phyloP scores from a whole-genome alignment of 2,329 filamentous ascomycete genomes.

The Aspergillus hortae region DNA sequence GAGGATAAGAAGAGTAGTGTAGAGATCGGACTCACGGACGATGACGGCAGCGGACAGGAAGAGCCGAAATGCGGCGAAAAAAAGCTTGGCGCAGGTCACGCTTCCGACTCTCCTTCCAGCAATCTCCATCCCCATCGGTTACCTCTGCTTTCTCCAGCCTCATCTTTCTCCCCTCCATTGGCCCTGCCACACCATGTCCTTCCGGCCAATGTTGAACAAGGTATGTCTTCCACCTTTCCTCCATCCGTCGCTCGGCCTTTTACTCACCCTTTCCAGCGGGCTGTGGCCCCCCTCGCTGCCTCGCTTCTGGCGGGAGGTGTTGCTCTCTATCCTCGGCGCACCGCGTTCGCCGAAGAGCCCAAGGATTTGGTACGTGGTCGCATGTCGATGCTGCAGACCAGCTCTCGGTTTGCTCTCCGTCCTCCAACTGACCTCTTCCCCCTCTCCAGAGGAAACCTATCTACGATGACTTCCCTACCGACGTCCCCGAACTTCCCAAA shows the following conservation, averaged over 20 bases:
- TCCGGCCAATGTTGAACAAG: conserved; percentile 41
- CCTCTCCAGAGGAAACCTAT: conserved; percentile 39
- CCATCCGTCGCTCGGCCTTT: conserved; percentile 9
- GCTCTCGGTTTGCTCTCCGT: background rate
- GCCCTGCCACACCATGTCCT: conserved; percentile 33
- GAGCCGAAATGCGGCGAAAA: conserved; percentile 23
- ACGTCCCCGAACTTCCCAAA: conserved; percentile 25
- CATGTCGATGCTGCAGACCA: background rate
- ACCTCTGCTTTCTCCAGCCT: conserved; percentile 21
- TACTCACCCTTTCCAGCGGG: conserved; percentile 32
- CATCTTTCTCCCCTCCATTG: conserved; percentile 20
- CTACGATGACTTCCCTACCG: conserved; percentile 39
- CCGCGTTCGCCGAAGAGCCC: conserved; percentile 42
- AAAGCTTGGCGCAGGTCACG: conserved; percentile 24
- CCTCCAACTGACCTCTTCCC: background rate
- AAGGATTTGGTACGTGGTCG: conserved; percentile 29
- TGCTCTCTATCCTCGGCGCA: conserved; percentile 38
- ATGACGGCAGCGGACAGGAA: conserved; percentile 25
- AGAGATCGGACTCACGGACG: conserved; percentile 10
- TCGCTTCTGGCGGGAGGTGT: conserved; percentile 40
- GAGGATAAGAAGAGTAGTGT: conserved; percentile 1
- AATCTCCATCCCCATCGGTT: conserved; percentile 9
- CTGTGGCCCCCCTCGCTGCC: conserved; percentile 39
- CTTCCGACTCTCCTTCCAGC: conserved; percentile 9
- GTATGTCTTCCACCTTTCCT: conserved; percentile 22